Evolutionary conservation across 2,329 filamentous ascomycete species (phyloP).

Genomic region (Dendrostoma leiphaemia): DNA sequence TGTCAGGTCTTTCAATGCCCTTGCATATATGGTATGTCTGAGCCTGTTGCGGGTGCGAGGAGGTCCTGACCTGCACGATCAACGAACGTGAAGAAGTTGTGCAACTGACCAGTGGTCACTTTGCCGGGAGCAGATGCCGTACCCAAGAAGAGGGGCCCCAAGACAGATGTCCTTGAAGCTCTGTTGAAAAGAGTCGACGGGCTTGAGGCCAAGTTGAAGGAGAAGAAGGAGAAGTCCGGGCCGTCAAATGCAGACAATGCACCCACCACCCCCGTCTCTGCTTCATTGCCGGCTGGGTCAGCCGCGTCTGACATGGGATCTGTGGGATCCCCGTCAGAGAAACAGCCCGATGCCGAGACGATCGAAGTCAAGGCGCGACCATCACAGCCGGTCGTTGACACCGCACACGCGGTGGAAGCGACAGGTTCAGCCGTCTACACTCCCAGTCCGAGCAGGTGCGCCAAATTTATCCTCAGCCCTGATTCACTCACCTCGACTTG

Average conservation of each 20-base stretch:
- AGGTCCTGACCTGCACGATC: background rate
- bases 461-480: background rate
- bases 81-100: background rate
- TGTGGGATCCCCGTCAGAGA: constrained; percentile 21
- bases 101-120: constrained; percentile 7
- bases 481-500: too few relatives aligned
- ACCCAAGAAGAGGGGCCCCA: constrained; percentile 85
- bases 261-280: constrained; percentile 22
- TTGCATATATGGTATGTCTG: constrained; percentile 77
- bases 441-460: constrained; percentile 37
- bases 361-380: constrained; percentile 38
- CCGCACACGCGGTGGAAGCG: constrained; percentile 30
- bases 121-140: constrained; percentile 63
- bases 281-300: constrained; percentile 16
- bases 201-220: constrained; percentile 75
- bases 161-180: constrained; percentile 85
- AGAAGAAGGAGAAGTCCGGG: constrained; percentile 44
- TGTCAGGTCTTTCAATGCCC: constrained; percentile 87
- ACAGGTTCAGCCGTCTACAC: constrained; percentile 42
- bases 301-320: constrained; percentile 9
- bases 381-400: constrained; percentile 40
- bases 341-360: constrained; percentile 25
- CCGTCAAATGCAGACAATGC: constrained; percentile 27
- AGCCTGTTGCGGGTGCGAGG: background rate
- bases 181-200: constrained; percentile 82